A percentile compares a stretch with the other conserved stretches of the same genome.
phyloP scores from a whole-genome alignment of 768 basidiomycete genomes.

The Strobilomyces dryophilus region DNA sequence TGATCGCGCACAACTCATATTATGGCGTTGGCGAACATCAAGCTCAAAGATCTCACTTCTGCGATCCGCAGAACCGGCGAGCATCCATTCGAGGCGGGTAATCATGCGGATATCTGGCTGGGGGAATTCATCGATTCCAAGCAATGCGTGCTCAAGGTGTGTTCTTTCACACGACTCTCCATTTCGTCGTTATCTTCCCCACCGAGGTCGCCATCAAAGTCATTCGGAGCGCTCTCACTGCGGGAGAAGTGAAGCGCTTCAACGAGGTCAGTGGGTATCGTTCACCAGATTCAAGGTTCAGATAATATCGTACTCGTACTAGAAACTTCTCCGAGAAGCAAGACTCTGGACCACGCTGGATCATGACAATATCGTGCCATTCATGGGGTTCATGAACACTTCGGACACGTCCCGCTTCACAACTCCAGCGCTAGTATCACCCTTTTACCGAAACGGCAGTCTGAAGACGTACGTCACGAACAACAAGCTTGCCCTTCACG shows the following conservation, averaged over 20 bases:
- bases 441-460: conserved; percentile 23
- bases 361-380: conserved; percentile 23
- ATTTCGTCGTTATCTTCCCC: neutral
- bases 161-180: neutral
- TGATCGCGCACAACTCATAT: neutral
- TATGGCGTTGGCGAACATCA: conserved; percentile 18
- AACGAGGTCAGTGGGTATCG: conserved; percentile 15
- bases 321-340: conserved; percentile 29
- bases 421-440: conserved; percentile 24
- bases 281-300: neutral
- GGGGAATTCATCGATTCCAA: conserved; percentile 15
- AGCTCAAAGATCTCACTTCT: conserved; percentile 20
- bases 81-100: conserved; percentile 16
- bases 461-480: conserved; percentile 14
- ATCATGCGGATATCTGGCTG: conserved; percentile 23
- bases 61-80: conserved; percentile 12
- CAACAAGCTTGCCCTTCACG: conserved; percentile 3
- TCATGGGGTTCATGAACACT: conserved; percentile 19
- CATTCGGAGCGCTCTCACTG: conserved; percentile 16
- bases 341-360: conserved; percentile 23
- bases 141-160: conserved; percentile 6
- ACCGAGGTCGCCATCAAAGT: conserved; percentile 27
- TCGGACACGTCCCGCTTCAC: conserved; percentile 14
- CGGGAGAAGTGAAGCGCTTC: conserved; percentile 15
- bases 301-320: neutral